Evolutionary conservation across 345 rosid genomes (phyloP).

Genomic region (Eucalyptus melliodora): DNA sequence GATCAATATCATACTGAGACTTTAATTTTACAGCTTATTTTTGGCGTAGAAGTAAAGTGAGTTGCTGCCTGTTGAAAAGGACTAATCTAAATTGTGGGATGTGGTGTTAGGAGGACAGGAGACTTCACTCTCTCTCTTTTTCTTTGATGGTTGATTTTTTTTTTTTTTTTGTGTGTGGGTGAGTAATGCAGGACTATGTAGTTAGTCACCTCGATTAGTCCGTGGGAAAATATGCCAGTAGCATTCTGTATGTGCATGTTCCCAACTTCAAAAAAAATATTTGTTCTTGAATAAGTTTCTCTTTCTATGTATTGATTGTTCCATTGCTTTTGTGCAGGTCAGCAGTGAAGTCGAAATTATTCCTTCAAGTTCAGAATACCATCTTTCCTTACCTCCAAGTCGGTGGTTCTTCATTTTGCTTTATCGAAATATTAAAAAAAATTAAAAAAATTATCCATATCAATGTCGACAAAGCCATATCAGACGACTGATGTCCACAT

Average conservation of each 20-base stretch:
- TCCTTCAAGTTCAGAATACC: conserved; percentile 27
- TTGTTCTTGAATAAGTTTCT: not conserved
- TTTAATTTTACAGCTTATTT: not conserved
- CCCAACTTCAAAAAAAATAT: not conserved
- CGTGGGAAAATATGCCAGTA: not conserved
- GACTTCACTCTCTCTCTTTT: not conserved
- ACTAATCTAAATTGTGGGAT: not conserved
- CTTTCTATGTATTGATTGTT: not conserved
- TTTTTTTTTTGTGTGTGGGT: too few species aligned
- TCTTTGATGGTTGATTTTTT: not conserved
- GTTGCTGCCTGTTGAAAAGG: not conserved
- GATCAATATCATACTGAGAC: not conserved
- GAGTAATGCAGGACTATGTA: not conserved
- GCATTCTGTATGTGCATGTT: not conserved
- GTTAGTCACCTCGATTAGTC: not conserved
- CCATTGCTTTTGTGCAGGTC: conserved; percentile 27
- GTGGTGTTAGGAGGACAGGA: not conserved
- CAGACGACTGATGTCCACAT: fast-evolving
- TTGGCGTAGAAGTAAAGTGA: not conserved
- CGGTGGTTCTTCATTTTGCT: not conserved
- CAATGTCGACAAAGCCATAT: fast-evolving
- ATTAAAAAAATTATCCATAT: too few species aligned
- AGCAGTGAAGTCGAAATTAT: conserved; percentile 27
- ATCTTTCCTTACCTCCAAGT: conserved; percentile 59
- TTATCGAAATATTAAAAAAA: too few species aligned